A percentile compares a stretch with the other conserved stretches of the same genome.
phyloP scores from a whole-genome alignment of 1,284 basidiomycete genomes.

The Agroathelia rolfsii region DNA sequence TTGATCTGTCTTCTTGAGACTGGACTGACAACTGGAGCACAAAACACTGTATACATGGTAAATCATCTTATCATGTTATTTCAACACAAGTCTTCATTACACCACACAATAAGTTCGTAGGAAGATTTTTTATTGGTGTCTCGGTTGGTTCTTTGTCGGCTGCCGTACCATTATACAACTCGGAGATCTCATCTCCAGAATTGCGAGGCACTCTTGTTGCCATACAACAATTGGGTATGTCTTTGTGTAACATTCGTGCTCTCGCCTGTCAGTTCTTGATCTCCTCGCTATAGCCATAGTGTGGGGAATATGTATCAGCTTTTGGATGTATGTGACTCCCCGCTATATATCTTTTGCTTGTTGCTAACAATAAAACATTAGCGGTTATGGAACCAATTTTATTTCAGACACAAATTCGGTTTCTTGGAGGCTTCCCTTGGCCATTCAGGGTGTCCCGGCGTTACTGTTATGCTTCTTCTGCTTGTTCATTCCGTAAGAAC shows the following conservation, averaged over 20 bases:
- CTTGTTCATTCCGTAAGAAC: conserved; percentile 24
- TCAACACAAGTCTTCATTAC: background rate
- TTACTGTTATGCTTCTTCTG: conserved; percentile 19
- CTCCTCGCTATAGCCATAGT: too few species aligned
- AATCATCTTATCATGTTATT: background rate
- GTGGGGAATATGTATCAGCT: conserved; percentile 15
- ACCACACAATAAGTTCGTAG: conserved; percentile 13
- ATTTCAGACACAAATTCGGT: conserved; percentile 21
- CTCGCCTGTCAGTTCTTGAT: too few species aligned
- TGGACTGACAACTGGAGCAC: conserved; percentile 16
- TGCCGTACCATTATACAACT: conserved; percentile 16
- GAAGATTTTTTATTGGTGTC: conserved; percentile 18
- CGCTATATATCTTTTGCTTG: background rate
- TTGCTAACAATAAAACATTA: conserved; percentile 2
- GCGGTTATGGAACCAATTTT: conserved; percentile 20
- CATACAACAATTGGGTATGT: conserved; percentile 16
- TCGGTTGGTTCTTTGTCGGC: conserved; percentile 17
- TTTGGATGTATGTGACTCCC: conserved; percentile 11
- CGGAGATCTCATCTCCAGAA: conserved; percentile 18
- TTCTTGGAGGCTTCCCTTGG: conserved; percentile 24
- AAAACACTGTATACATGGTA: conserved; percentile 14
- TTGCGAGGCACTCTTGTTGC: conserved; percentile 18
- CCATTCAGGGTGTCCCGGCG: conserved; percentile 29
- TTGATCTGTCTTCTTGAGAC: conserved; percentile 16
- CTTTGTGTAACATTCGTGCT: too few species aligned